Conservation (phyloP, 306 rosid species). For the Purshia tridentata region DNA sequence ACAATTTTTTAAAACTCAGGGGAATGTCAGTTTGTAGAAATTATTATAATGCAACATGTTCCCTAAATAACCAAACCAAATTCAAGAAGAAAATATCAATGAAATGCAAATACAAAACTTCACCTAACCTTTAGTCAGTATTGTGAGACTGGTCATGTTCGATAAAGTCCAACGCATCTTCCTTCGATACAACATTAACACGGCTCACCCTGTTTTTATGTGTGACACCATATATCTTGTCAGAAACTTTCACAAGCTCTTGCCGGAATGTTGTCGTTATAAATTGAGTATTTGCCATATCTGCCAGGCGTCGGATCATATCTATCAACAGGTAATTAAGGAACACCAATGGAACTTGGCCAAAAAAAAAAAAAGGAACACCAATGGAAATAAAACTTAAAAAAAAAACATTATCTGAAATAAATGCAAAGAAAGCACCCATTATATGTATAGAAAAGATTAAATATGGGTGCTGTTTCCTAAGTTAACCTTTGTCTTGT, state of each 20-base stretch:
- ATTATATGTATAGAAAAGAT: background rate
- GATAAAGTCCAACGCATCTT: slow-evolving; percentile 75
- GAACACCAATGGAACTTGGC: slow-evolving; percentile 27
- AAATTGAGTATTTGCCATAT: slow-evolving; percentile 81
- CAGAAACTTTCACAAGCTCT: slow-evolving; percentile 94
- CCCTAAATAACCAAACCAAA: background rate
- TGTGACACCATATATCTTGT: slow-evolving; percentile 85
- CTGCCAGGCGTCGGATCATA: slow-evolving; percentile 93
- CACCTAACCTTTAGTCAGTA: slow-evolving; percentile 58
- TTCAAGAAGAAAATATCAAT: background rate
- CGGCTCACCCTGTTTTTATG: slow-evolving; percentile 92
- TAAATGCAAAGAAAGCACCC: background rate
- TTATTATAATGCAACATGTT: background rate
- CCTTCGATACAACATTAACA: slow-evolving; percentile 70
- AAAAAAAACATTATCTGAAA: background rate
- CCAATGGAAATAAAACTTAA: slow-evolving; percentile 23
- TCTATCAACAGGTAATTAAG: slow-evolving; percentile 59
- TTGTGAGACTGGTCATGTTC: slow-evolving; percentile 92
- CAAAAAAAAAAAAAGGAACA: slow-evolving; percentile 38
- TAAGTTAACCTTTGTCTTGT: background rate
- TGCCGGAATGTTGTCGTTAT: slow-evolving; percentile 89
- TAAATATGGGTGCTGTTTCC: background rate
- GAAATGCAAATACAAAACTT: background rate
- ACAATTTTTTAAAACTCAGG: too few relatives aligned
- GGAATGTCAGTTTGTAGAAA: background rate